Base-by-base conservation (phyloP, 345 rosid genomes). In the Euphorbia tirucalli region DNA sequence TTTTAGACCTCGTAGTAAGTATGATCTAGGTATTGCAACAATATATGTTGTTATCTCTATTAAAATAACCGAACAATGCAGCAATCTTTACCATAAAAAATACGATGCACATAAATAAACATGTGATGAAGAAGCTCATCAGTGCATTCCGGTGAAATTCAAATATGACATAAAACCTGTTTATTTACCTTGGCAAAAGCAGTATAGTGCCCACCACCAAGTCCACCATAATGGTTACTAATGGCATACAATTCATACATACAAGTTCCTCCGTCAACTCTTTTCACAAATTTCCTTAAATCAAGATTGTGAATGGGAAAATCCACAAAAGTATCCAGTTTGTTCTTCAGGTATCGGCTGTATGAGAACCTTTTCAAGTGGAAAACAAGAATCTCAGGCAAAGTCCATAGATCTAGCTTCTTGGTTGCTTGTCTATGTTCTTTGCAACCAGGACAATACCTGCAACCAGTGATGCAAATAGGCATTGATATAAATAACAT, bases 131-230 rank as follows among this genome's bases (percentile, higher is more conserved):
- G 13, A 19, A 1, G 25, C 39, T 9, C 7, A 41, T 9, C 9
- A 39, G 19, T 39, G 15, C 24, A 25, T 32, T 57, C 50, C 32
- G 14, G 13, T 22, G 41, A 52, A 18, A 43, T 13, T 10, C 61
- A n/a, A 21, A 56, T 5, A 69, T 21, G 31, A 37, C 21, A n/a
- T 19, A 30, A 30, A 19, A 41, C 41, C 35, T 54, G 30, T 3
- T 67, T 3, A 54, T 43, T 77, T 76, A 92, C 98, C 98, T 94
- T 94, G 9, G 96, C 91, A 74, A 83, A 88, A 31, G 98, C 98
- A 73, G 97, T 92, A 75, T 94, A 92, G 75, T 92, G 98, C 70
- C 98, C 98, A 28, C 96, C 96, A 56, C 97, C 96, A 63, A 94
- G 73, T 63, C 96, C 93, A 75, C 98, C 98, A 43, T 90, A 89